These are phyloP conservation scores for Malassezia cuniculi DNA, from an alignment of 1,284 basidiomycete species.

Conservation along the genomic window DNA sequence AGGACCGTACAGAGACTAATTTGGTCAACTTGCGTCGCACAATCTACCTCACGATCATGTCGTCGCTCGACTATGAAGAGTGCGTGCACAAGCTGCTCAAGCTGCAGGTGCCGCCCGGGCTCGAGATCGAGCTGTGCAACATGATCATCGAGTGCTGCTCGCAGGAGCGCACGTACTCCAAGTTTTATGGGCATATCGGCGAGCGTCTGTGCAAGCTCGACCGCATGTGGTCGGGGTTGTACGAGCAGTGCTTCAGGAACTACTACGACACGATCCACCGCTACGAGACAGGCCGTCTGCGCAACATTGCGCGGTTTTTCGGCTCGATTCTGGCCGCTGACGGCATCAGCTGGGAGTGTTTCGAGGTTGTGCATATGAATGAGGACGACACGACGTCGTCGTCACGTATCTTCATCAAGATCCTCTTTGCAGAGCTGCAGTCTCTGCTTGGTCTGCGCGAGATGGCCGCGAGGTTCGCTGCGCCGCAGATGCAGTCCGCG, in stretches of 20 bases:
- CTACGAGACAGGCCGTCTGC: slow-evolving; percentile 92
- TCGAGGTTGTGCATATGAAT: slow-evolving; percentile 78
- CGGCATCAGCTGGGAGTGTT: slow-evolving; percentile 72
- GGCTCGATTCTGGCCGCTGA: slow-evolving; percentile 66
- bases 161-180: slow-evolving; percentile 90
- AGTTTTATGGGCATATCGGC: slow-evolving; percentile 87
- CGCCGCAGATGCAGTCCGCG: slow-evolving; percentile 53
- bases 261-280: slow-evolving; percentile 96
- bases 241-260: slow-evolving; percentile 72
- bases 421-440: slow-evolving; percentile 83
- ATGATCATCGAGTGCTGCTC: slow-evolving; percentile 99
- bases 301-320: slow-evolving; percentile 93
- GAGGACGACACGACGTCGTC: slow-evolving; percentile 95
- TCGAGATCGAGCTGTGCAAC: slow-evolving; percentile 81
- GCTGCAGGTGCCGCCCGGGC: slow-evolving; percentile 55
- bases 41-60: slow-evolving; percentile 96
- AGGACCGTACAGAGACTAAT: slow-evolving; percentile 88
- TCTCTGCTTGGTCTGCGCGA: slow-evolving; percentile 76
- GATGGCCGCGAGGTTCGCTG: slow-evolving; percentile 65
- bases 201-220: slow-evolving; percentile 94
- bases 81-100: slow-evolving; percentile 95
- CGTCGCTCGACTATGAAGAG: slow-evolving; percentile 66
- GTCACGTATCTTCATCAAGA: slow-evolving; percentile 93
- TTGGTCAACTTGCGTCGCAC: slow-evolving; percentile 82
- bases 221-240: slow-evolving; percentile 77